phyloP scores from a whole-genome alignment of 371 early-diverging fungal species.

The Mucor circinelloides region DNA sequence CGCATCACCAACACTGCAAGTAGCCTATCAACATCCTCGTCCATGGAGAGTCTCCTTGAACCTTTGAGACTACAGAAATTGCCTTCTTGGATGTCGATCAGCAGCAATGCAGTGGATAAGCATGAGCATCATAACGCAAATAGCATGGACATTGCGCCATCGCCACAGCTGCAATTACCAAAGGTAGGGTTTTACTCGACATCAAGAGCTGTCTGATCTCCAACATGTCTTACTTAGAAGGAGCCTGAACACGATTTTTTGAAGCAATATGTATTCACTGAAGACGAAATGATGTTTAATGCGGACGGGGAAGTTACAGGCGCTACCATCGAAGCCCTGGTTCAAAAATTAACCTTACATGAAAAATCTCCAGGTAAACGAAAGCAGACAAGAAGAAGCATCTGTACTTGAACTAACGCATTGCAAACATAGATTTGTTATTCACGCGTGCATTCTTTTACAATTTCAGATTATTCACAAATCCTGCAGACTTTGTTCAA shows the following conservation, averaged over 20 bases:
- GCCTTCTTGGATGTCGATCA: slow-evolving; percentile 28
- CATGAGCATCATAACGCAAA: neutral
- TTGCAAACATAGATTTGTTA: slow-evolving; percentile 57
- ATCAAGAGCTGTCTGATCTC: neutral
- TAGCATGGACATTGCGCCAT: neutral
- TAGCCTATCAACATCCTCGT: neutral
- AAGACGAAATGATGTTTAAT: slow-evolving; percentile 78
- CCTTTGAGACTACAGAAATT: neutral
- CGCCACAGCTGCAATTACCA: neutral
- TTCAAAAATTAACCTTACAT: slow-evolving; percentile 89
- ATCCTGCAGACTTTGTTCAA: slow-evolving; percentile 70
- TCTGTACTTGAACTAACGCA: neutral
- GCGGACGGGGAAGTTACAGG: slow-evolving; percentile 87
- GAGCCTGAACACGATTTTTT: slow-evolving; percentile 70
- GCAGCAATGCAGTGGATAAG: neutral
- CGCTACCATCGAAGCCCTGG: slow-evolving; percentile 80
- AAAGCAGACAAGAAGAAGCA: neutral
- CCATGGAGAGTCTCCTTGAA: slow-evolving; percentile 13
- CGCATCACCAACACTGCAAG: neutral
- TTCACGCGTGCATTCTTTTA: slow-evolving; percentile 87
- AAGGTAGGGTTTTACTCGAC: neutral
- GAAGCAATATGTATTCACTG: slow-evolving; percentile 54
- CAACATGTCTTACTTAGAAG: neutral
- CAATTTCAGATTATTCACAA: slow-evolving; percentile 86
- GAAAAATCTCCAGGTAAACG: slow-evolving; percentile 59